These are phyloP conservation scores for Skeletonema costatum DNA, from an alignment of 108 stramenopile species.

Conservation along the genomic window DNA sequence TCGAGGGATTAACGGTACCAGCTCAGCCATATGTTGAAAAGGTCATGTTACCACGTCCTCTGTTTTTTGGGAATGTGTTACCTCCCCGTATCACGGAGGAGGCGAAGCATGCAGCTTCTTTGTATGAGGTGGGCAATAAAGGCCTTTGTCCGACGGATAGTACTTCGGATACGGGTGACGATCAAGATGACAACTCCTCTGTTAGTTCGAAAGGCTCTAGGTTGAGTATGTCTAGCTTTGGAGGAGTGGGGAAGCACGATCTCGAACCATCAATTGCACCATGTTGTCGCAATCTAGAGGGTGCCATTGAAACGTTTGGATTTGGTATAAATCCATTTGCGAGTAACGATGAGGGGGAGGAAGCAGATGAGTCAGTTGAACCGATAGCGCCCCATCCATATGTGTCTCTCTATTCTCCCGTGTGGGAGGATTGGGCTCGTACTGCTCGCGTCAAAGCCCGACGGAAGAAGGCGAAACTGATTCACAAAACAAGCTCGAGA, in stretches of 20 bases:
- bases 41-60: constrained; percentile 72
- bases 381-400: constrained; percentile 38
- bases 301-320: constrained; percentile 76
- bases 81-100: constrained; percentile 74
- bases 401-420: constrained; percentile 60
- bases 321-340: constrained; percentile 64
- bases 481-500: constrained; percentile 3
- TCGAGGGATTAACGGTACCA: constrained; percentile 26
- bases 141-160: not conserved
- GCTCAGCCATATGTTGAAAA: constrained; percentile 66
- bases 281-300: constrained; percentile 71
- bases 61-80: constrained; percentile 80
- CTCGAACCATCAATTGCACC: constrained; percentile 26
- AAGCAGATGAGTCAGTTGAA: not conserved
- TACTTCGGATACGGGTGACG: not conserved
- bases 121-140: not conserved
- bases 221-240: constrained; percentile 22
- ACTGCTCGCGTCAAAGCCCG: constrained; percentile 30
- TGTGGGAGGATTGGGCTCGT: constrained; percentile 58
- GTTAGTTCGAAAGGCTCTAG: constrained; percentile 11
- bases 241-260: constrained; percentile 10
- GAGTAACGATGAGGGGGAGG: constrained; percentile 10
- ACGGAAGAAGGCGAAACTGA: constrained; percentile 29
- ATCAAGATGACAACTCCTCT: constrained; percentile 24
- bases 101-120: constrained; percentile 42